Conservation (phyloP, 208 protist species). For the Wallacemonas rigidus region DNA sequence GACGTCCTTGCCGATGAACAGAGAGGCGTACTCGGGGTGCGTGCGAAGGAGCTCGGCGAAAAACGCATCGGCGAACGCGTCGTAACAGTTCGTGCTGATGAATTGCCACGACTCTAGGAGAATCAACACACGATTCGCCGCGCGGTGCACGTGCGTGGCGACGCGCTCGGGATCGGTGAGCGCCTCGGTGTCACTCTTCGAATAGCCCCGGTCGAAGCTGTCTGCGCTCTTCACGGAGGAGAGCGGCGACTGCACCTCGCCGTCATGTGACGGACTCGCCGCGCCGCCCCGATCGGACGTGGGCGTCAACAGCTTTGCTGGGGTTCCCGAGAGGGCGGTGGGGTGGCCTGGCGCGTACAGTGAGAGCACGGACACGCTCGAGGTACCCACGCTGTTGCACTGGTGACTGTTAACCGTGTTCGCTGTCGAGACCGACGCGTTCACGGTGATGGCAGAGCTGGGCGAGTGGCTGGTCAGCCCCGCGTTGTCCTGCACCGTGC, state of each 20-base stretch:
- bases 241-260: neutral
- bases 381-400: neutral
- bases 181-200: neutral
- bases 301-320: no score
- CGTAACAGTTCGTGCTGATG: slow-evolving; percentile 20
- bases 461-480: neutral
- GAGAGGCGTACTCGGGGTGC: slow-evolving; percentile 9
- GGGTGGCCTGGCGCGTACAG: neutral
- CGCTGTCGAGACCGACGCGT: no score
- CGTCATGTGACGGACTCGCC: neutral
- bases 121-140: slow-evolving; percentile 9
- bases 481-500: neutral
- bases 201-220: slow-evolving; percentile 1
- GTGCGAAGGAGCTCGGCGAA: slow-evolving; percentile 18
- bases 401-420: neutral
- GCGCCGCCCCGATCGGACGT: neutral
- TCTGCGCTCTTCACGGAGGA: neutral
- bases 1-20: slow-evolving; percentile 18
- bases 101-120: slow-evolving; percentile 32
- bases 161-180: neutral
- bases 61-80: slow-evolving; percentile 22
- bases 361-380: neutral
- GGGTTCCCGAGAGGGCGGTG: no score
- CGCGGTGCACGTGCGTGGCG: neutral
- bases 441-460: neutral